These are phyloP conservation scores for Chrysosporium keratinophilum DNA, from an alignment of 2,329 filamentous ascomycete species.

Conservation along the genomic window DNA sequence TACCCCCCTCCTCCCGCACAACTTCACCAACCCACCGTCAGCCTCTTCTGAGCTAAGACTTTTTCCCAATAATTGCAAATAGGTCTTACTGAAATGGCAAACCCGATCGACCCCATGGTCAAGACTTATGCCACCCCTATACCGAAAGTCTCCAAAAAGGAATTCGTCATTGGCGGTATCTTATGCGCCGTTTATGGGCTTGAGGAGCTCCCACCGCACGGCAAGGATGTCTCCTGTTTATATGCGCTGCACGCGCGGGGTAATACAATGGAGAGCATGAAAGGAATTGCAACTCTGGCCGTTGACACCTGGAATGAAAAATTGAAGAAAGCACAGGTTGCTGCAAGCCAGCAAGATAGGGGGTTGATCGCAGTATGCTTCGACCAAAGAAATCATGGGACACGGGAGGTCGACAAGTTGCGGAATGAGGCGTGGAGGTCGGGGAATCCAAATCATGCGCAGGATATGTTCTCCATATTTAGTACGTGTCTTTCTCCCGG, in stretches of 20 bases:
- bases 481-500: constrained; percentile 36
- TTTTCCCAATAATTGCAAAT: too few relatives aligned
- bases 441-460: constrained; percentile 71
- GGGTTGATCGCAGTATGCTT: constrained; percentile 74
- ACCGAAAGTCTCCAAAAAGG: constrained; percentile 49
- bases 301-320: constrained; percentile 57
- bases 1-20: too few relatives aligned
- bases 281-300: constrained; percentile 56
- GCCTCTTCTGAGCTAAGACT: too few relatives aligned
- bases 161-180: constrained; percentile 66
- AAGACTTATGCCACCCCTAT: constrained; percentile 18
- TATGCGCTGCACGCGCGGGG: constrained; percentile 83
- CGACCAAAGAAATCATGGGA: constrained; percentile 89
- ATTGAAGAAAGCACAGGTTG: constrained; percentile 24
- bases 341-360: constrained; percentile 26
- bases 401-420: constrained; percentile 52
- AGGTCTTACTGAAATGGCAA: constrained; percentile 22
- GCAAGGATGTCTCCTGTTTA: constrained; percentile 58
- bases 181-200: constrained; percentile 72
- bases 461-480: constrained; percentile 81
- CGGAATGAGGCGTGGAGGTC: constrained; percentile 70
- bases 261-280: constrained; percentile 62
- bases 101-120: constrained; percentile 28
- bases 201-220: constrained; percentile 53
- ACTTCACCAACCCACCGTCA: too few relatives aligned